Conservation (phyloP, 805 yeast species). For the Yarrowia osloensis region DNA sequence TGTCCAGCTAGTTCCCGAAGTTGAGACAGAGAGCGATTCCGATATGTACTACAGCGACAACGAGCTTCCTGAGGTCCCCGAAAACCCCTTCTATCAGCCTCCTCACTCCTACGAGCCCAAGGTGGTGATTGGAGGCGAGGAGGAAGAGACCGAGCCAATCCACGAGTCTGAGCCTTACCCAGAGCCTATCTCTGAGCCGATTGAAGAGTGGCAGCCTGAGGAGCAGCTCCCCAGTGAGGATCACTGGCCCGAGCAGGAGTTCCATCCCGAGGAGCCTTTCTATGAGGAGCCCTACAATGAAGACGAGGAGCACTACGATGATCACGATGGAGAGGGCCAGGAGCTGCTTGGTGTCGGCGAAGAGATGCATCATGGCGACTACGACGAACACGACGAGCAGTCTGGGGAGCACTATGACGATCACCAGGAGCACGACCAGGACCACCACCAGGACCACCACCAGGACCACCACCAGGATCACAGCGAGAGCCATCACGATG, state of each 20-base stretch:
- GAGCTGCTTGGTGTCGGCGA: not conserved
- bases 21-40: not conserved
- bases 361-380: not conserved
- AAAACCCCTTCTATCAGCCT: not conserved
- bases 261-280: not conserved
- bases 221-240: not conserved
- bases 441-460: not conserved
- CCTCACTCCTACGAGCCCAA: conserved; percentile 16
- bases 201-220: not conserved
- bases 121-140: not conserved
- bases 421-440: not conserved
- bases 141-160: not conserved
- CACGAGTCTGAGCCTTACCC: not conserved
- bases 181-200: not conserved
- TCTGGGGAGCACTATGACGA: not conserved
- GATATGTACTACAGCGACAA: not conserved
- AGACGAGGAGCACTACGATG: not conserved
- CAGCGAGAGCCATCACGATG: not conserved
- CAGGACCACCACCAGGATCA: not conserved
- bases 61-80: not conserved
- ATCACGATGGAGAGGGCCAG: not conserved
- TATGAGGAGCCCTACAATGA: not conserved
- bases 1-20: not conserved
- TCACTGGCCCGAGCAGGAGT: not conserved
- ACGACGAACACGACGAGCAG: not conserved